These are phyloP conservation scores for Lasiosphaeria ovina DNA, from an alignment of 495 filamentous ascomycete genomes.

Conservation along the genomic window DNA sequence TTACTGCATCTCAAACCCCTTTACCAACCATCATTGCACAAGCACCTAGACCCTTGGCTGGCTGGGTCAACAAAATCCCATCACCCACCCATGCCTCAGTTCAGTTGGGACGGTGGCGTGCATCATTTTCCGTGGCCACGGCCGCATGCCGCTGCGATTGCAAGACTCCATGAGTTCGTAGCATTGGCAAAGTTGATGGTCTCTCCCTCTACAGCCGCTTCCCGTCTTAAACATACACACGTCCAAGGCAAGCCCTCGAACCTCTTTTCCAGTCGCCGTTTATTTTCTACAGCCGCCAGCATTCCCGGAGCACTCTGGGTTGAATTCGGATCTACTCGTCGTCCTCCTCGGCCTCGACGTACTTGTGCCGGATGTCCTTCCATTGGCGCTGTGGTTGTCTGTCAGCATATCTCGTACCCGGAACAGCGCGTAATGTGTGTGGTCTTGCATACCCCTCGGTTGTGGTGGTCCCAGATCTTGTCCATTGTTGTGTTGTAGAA, in stretches of 20 bases:
- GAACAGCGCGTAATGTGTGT: neutral
- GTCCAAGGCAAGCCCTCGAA: neutral
- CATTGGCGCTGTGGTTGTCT: constrained; percentile 78
- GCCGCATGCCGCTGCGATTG: too few relatives aligned
- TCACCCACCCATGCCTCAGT: too few relatives aligned
- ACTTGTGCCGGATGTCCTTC: constrained; percentile 96
- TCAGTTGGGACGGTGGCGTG: too few relatives aligned
- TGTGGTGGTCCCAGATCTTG: constrained; percentile 83
- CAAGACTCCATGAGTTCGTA: too few relatives aligned
- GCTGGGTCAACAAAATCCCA: too few relatives aligned
- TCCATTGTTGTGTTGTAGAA: constrained; percentile 73
- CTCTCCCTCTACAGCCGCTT: constrained; percentile 27
- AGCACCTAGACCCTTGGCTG: too few relatives aligned
- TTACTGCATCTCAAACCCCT: too few relatives aligned
- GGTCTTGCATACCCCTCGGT: constrained; percentile 69
- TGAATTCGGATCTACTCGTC: constrained; percentile 14
- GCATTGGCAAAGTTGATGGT: constrained; percentile 13
- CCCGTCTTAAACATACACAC: constrained; percentile 21
- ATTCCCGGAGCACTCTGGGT: too few relatives aligned
- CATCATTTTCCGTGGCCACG: too few relatives aligned
- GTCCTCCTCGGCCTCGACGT: constrained; percentile 52
- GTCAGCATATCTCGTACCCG: constrained; percentile 27
- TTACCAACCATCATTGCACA: too few relatives aligned
- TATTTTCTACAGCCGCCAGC: neutral
- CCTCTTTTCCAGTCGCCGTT: neutral